A percentile compares a stretch with the other conserved stretches of the same genome.
These are phyloP conservation scores for Phylloporus sp. DNA, from an alignment of 1,284 basidiomycete genomes.

Conservation along the genomic window DNA sequence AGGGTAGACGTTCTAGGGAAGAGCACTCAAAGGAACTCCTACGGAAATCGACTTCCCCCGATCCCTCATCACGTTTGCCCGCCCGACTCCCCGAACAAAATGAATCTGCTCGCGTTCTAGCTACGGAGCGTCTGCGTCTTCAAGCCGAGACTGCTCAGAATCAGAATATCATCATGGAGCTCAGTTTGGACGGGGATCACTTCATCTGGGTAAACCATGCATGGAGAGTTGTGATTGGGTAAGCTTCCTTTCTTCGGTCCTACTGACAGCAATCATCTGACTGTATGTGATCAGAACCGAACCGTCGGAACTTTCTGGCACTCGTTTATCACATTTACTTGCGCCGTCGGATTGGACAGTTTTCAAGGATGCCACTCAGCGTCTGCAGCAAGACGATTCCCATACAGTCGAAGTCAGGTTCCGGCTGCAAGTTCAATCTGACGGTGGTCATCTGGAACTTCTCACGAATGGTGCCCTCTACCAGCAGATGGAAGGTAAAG, in stretches of 20 bases:
- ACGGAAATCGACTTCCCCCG: slow-evolving; percentile 39
- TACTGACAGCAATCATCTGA: slow-evolving; percentile 15
- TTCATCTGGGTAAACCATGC: slow-evolving; percentile 95
- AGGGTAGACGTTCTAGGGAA: slow-evolving; percentile 58
- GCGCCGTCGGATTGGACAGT: slow-evolving; percentile 85
- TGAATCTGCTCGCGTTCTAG: slow-evolving; percentile 77
- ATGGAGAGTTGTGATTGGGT: slow-evolving; percentile 94
- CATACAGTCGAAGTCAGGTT: slow-evolving; percentile 95
- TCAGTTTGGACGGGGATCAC: slow-evolving; percentile 92
- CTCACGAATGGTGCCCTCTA: slow-evolving; percentile 58
- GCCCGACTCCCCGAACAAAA: slow-evolving; percentile 55
- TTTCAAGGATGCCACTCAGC: slow-evolving; percentile 87
- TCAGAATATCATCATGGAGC: slow-evolving; percentile 95
- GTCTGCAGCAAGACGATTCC: slow-evolving; percentile 89
- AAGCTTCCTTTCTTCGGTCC: slow-evolving; percentile 38
- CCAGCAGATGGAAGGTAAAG: slow-evolving; percentile 95
- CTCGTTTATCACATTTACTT: slow-evolving; percentile 83
- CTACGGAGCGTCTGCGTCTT: slow-evolving; percentile 81
- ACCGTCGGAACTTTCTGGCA: slow-evolving; percentile 80
- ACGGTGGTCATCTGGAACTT: slow-evolving; percentile 57
- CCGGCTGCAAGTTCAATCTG: slow-evolving; percentile 76
- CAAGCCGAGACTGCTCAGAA: slow-evolving; percentile 93
- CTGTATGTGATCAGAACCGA: slow-evolving; percentile 62
- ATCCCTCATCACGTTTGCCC: slow-evolving; percentile 39
- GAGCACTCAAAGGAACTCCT: slow-evolving; percentile 56